phyloP scores from a whole-genome alignment of 2,329 filamentous ascomycete genomes.

The Diaporthe amygdali region DNA sequence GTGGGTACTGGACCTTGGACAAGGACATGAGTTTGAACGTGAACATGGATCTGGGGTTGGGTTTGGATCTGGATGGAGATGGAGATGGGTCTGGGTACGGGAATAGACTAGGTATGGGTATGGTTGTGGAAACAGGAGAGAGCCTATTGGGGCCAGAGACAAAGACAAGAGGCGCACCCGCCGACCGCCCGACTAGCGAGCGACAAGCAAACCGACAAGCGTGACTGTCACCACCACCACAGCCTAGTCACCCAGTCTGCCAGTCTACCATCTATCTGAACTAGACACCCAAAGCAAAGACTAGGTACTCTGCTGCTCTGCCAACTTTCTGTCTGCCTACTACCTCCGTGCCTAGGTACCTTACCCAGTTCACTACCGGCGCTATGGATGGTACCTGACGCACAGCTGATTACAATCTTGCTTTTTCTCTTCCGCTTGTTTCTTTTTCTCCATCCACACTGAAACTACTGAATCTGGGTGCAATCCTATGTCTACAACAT shows the following conservation, averaged over 20 bases:
- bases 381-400: background rate
- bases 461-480: no score
- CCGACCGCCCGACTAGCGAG: background rate
- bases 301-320: no score
- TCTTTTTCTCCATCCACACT: background rate
- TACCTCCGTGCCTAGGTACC: no score
- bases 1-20: no score
- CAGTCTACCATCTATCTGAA: no score
- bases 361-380: no score
- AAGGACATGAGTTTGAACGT: background rate
- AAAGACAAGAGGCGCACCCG: background rate
- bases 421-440: background rate
- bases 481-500: no score
- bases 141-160: background rate
- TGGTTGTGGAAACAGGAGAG: background rate
- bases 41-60: slow-evolving; percentile 4
- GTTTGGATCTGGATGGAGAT: background rate
- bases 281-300: no score
- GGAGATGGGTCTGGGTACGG: background rate
- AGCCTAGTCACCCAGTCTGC: background rate
- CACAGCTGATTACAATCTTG: background rate
- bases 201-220: background rate
- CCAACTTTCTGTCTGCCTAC: no score
- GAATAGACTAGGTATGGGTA: background rate
- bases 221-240: no score